Conservation (phyloP, 306 rosid species). For the Benincasa hispida region DNA sequence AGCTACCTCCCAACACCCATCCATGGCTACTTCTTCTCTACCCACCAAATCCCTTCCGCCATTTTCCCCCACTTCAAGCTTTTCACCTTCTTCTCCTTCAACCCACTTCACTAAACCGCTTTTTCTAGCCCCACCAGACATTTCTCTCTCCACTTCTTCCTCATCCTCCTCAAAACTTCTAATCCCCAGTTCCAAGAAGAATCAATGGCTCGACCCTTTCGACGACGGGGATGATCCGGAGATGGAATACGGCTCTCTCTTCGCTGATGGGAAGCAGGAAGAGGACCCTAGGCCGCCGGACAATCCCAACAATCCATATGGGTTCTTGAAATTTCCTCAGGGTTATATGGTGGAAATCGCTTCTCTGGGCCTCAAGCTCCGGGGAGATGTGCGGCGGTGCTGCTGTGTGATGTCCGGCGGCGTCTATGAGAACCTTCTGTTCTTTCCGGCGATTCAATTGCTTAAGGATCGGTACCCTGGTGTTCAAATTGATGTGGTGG, state of each 20-base stretch:
- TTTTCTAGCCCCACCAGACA: constrained; percentile 15
- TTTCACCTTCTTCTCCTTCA: constrained; percentile 32
- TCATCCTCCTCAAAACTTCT: constrained; percentile 15
- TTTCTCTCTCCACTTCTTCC: constrained; percentile 12
- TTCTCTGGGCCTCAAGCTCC: constrained; percentile 44
- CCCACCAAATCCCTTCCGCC: constrained; percentile 42
- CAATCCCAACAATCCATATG: constrained; percentile 55
- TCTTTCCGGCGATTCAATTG: constrained; percentile 64
- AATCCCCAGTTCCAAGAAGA: constrained; percentile 31
- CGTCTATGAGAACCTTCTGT: constrained; percentile 69
- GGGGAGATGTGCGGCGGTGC: constrained; percentile 81
- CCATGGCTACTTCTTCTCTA: constrained; percentile 49
- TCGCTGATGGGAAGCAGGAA: constrained; percentile 64
- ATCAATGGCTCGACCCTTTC: constrained; percentile 74
- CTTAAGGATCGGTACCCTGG: constrained; percentile 80
- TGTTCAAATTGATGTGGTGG: constrained; percentile 51
- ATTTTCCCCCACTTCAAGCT: constrained; percentile 35
- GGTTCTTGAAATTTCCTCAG: constrained; percentile 66
- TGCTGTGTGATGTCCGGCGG: constrained; percentile 78
- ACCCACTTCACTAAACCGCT: constrained; percentile 24
- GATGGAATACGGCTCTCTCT: constrained; percentile 60
- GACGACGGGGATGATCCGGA: constrained; percentile 71
- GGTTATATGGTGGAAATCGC: constrained; percentile 69
- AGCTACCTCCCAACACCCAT: background rate
- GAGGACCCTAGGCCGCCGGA: constrained; percentile 74